Evolutionary conservation across 208 protist genomes (phyloP), one percentile per base, ranked within the genome.

Genomic region (Strigomonas culicis): DNA sequence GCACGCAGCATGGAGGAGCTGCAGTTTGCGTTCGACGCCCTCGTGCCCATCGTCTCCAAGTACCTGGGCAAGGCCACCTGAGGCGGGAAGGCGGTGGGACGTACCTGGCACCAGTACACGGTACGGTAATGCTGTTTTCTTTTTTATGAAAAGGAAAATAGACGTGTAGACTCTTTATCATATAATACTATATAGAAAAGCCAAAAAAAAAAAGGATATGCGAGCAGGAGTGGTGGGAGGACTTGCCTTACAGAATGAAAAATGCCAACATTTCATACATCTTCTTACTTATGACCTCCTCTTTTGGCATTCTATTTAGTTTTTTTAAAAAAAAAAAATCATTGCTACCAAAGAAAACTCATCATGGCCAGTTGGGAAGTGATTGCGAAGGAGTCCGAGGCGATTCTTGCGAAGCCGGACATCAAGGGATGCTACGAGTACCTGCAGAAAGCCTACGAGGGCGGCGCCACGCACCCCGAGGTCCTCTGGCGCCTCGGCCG

Each of bases 401-500:
- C 36, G 4, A 68, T 82, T 39, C 75, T 82, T 46, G 72, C 68
- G 21, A 77, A 72, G 61, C 66, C 70, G 10, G 75, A 91, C 68
- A 87, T 93, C 63, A 73, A 79, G 10, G 83, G 79, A 10, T 88
- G 74, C 70, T 72, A 90, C 63, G 71, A 68, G 1, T 79, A 84
- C 32, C 72, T 92, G n/a, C 10, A 68, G 10, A 79, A 82, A 59
- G 85, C 82, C 36, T 84, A 88, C 51, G 79, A 76, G 24, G 62
- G 46, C 61, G 85, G 85, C 49, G 70, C 78, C 50, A 69, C 69
- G 17, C 80, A 92, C 75, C 80, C 83, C 47, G 72, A 94, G 53
- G 69, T 97, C 30, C 78, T 89, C 59, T 95, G 91, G 91, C 88
- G 88, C 50, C 72, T 84, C 27, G 88, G 59, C 59, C 86, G 88